A percentile compares a stretch with the other conserved stretches of the same genome.
phyloP scores from a whole-genome alignment of 371 early-diverging fungal genomes.

The Neoconidiobolus thromboides region DNA sequence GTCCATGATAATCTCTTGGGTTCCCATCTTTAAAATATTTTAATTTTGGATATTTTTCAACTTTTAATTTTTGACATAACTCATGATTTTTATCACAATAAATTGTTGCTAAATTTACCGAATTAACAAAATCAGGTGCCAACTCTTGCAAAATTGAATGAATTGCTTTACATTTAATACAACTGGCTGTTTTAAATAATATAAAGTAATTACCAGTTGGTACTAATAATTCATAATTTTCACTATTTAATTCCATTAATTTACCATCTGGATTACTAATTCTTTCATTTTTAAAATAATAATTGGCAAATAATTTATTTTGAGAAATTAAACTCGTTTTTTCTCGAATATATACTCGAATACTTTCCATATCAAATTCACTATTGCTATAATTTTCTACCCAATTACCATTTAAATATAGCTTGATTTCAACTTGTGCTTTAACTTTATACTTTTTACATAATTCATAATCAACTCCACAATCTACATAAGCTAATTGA shows the following conservation, averaged over 20 bases:
- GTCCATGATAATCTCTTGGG: background rate
- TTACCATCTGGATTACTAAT: slow-evolving; percentile 19
- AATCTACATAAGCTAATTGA: no score
- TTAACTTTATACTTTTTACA: no score
- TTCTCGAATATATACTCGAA: no score
- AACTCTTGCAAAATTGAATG: background rate
- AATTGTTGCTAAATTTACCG: background rate
- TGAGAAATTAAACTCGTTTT: no score
- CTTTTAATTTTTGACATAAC: background rate
- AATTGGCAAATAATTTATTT: background rate
- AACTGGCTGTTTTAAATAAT: background rate
- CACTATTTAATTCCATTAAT: slow-evolving; percentile 17
- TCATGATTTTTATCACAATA: background rate
- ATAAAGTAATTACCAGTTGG: slow-evolving; percentile 12
- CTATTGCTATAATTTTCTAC: no score
- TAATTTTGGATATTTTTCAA: background rate
- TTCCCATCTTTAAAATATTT: background rate
- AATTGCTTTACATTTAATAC: background rate
- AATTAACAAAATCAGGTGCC: background rate
- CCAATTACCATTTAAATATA: no score
- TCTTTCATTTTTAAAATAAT: background rate
- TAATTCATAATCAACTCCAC: no score
- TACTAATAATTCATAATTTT: slow-evolving; percentile 14
- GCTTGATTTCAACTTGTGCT: no score
- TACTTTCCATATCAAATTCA: no score